A percentile compares a stretch with the other conserved stretches of the same genome.
Evolutionary conservation across 768 basidiomycete genomes (phyloP).

Genomic region (Termitomyces heimii): DNA sequence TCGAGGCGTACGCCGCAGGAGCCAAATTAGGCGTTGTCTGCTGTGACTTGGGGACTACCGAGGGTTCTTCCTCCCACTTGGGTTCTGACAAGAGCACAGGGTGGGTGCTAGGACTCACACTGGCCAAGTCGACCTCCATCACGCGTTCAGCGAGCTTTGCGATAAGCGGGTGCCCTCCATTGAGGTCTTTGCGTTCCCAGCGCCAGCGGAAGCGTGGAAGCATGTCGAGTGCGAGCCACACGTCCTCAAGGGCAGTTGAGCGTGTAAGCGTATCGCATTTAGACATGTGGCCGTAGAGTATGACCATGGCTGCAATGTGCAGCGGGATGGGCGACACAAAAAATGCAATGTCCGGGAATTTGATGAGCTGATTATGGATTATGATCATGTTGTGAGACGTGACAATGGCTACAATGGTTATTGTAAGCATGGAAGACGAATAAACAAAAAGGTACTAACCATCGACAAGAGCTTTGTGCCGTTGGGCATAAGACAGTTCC

Average conservation of each 20-base stretch:
- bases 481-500: slow-evolving; percentile 57
- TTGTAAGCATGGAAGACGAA: not conserved
- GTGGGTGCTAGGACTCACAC: slow-evolving; percentile 40
- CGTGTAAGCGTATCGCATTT: slow-evolving; percentile 61
- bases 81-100: slow-evolving; percentile 45
- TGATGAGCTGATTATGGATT: slow-evolving; percentile 77
- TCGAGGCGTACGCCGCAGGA: slow-evolving; percentile 23
- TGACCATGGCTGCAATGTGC: slow-evolving; percentile 89
- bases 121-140: slow-evolving; percentile 66
- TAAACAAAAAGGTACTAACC: slow-evolving; percentile 37
- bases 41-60: slow-evolving; percentile 31
- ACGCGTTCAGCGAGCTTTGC: slow-evolving; percentile 78
- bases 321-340: slow-evolving; percentile 86
- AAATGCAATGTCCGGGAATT: slow-evolving; percentile 82
- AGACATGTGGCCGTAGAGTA: slow-evolving; percentile 83
- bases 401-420: slow-evolving; percentile 53
- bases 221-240: slow-evolving; percentile 85
- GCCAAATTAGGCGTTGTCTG: slow-evolving; percentile 38
- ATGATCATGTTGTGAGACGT: slow-evolving; percentile 86
- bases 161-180: slow-evolving; percentile 80
- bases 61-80: slow-evolving; percentile 46
- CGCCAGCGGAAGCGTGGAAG: slow-evolving; percentile 88
- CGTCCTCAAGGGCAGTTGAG: slow-evolving; percentile 69
- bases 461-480: slow-evolving; percentile 71
- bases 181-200: slow-evolving; percentile 81